Evolutionary conservation across 495 filamentous ascomycete species (phyloP).

Genomic region (Niebla homalea): DNA sequence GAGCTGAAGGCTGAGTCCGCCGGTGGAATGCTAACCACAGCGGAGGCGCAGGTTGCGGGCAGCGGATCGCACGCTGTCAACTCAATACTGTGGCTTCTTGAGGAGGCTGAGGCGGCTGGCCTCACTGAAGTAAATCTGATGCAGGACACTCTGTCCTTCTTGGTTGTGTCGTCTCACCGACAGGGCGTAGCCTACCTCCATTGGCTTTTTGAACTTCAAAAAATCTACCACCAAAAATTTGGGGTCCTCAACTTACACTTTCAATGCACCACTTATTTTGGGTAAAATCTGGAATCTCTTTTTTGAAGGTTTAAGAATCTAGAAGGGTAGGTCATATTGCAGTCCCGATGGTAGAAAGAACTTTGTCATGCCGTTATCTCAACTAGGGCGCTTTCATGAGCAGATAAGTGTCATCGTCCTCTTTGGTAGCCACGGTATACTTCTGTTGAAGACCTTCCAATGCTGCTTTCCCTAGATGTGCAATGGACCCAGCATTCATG

Average conservation of each 20-base stretch:
- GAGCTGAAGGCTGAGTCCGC: conserved; percentile 10
- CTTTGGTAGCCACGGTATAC: not conserved
- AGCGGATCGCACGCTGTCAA: conserved; percentile 10
- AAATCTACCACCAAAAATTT: too few species aligned
- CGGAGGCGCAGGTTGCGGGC: conserved; percentile 5
- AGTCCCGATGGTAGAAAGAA: too few species aligned
- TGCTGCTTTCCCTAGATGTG: conserved; percentile 15
- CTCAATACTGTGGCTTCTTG: conserved; percentile 1
- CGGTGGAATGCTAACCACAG: conserved; percentile 1
- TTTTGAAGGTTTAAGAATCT: too few species aligned
- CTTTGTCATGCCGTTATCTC: too few species aligned
- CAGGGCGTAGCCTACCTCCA: not conserved
- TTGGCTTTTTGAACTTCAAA: too few species aligned
- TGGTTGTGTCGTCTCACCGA: not conserved
- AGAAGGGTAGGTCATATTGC: too few species aligned
- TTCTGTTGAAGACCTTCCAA: conserved; percentile 6
- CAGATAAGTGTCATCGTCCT: too few species aligned
- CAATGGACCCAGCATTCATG: conserved; percentile 7
- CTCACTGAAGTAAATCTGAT: not conserved
- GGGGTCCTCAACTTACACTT: too few species aligned
- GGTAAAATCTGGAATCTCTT: too few species aligned
- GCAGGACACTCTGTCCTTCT: not conserved
- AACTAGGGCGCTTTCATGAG: too few species aligned
- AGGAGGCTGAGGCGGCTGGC: not conserved
- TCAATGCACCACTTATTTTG: too few species aligned